Base-by-base conservation (phyloP, 2,329 filamentous ascomycete species). In the Blastomyces parvus region DNA sequence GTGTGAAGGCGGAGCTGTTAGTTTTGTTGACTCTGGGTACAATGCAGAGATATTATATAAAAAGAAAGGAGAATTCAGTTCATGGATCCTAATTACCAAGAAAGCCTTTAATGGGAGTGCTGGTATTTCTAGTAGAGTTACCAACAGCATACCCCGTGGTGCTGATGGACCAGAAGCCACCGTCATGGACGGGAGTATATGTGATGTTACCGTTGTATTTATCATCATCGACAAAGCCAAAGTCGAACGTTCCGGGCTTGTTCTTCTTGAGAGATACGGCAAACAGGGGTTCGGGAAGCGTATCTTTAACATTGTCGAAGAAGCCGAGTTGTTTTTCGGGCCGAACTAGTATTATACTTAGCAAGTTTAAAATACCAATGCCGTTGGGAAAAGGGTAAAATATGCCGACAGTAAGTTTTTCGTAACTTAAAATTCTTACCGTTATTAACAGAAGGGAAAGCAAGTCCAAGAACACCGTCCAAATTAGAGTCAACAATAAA, bases 161-260 rank as follows among this genome's bases (percentile, higher is more conserved):
- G 17, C 79, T 70, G 70, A 89, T 84, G 70, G 87, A 79, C 88
- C 88, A 91, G 78, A 86, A 90, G 8, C 88, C 88, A 42, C 79
- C 76, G 22, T 79, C 80, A 70, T 89, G 83, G 66, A 90, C 80
- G 13, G 81, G 77, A 22, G 85, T 79, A 72, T 86, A 90, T 25
- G 79, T 76, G 69, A 91, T 81, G 3, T 80, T 69, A 40, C 88
- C 88, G 0, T 74, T 79, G 73, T 88, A 88, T 69, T 88, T 85
- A 63, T 75, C 77, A 1, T 69, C 71, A 72, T 91, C 87, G 69
- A 92, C 86, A 68, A 76, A 81, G 65, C 89, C 89, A 69, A 92
- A 92, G 71, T 90, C 86, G 76, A 90, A 92, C 40, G 83, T 81
- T 53, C 88, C 88, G 2, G 80, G 77, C 22, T 80, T 78, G 64